phyloP scores from a whole-genome alignment of 345 rosid genomes.

The Kandelia obovata region DNA sequence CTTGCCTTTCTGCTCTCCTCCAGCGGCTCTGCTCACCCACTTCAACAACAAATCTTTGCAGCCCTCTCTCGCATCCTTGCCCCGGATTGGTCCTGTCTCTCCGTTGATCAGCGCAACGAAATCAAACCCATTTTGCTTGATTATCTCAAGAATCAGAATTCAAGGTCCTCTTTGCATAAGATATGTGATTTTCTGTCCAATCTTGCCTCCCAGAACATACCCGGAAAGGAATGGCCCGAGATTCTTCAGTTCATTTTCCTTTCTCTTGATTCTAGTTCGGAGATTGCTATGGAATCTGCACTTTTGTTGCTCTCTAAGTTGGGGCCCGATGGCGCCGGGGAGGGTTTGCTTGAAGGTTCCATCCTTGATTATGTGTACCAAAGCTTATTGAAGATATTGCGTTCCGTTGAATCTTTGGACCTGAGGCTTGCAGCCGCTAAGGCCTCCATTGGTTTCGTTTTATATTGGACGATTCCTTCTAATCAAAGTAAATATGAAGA shows the following conservation, averaged over 20 bases:
- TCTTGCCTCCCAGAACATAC: not conserved
- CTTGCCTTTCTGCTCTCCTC: no score
- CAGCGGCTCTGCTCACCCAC: no score
- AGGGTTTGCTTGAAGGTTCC: not conserved
- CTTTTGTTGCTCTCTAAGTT: not conserved
- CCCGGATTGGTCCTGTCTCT: no score
- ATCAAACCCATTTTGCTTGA: not conserved
- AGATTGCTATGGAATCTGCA: not conserved
- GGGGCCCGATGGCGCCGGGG: not conserved
- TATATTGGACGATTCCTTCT: not conserved
- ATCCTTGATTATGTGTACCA: not conserved
- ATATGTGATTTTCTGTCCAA: not conserved
- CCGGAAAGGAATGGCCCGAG: constrained; percentile 1
- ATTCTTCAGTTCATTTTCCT: not conserved
- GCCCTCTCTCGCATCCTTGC: no score
- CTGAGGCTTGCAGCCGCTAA: not conserved
- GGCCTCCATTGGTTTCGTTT: constrained; percentile 5
- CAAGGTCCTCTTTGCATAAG: not conserved
- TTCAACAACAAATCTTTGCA: no score
- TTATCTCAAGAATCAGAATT: not conserved
- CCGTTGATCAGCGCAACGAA: no score
- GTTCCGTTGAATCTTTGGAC: not conserved
- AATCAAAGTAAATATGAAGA: not conserved
- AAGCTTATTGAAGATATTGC: not conserved
- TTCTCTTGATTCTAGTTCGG: not conserved